Base-by-base conservation (phyloP, 2,329 filamentous ascomycete genomes). In the Colletotrichum graminicola region DNA sequence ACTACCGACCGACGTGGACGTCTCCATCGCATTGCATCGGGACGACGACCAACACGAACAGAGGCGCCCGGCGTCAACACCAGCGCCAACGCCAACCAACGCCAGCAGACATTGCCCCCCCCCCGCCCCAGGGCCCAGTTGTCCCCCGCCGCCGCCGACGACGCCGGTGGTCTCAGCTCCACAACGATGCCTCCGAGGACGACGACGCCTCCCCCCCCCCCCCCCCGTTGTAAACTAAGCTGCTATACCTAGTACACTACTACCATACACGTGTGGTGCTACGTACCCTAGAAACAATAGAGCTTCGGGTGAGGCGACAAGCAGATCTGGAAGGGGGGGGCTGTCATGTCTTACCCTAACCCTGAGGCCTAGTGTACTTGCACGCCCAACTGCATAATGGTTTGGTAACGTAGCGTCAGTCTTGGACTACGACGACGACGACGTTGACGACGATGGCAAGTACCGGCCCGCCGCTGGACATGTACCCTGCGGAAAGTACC, bases 221-320 rank as follows among this genome's bases (percentile, higher is more conserved):
- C 14, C 10, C 18, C 7, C 56, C 21, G 18, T 45, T 59, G 26
- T 5, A 41, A 39, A 36, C 18, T 14, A 55, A 10, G 23, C 21
- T 8, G 10, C 43, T 8, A 21, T 2, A 3, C 16, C 6, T 14
- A 5, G 12, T 39, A 11, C 39, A 45, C 43, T 45, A 12, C 45
- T 12, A 23, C 45, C 45, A 11, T 47, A 47, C 45, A 47, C 8
- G 45, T 23, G n/a, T 47, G n/a, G 10, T 23, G n/a, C 21, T 47
- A 47, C n/a, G 45, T 47, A 47, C 23, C 14, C 14, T 11, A 57
- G 57, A 12, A 21, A 45, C 23, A 21, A 66, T 59, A 32, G 47
- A 14, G 51, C 32, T 21, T 54, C 65, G 68, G 68, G 59, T 68
- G 65, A 68, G 65, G 65, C 68, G 65, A 71, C 57, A 62, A 59